Percentiles rank a stretch among this genome's conserved stretches.
These are phyloP conservation scores for Carex myosuroides DNA, from an alignment of 176 grass and related monocot species.

Conservation along the genomic window DNA sequence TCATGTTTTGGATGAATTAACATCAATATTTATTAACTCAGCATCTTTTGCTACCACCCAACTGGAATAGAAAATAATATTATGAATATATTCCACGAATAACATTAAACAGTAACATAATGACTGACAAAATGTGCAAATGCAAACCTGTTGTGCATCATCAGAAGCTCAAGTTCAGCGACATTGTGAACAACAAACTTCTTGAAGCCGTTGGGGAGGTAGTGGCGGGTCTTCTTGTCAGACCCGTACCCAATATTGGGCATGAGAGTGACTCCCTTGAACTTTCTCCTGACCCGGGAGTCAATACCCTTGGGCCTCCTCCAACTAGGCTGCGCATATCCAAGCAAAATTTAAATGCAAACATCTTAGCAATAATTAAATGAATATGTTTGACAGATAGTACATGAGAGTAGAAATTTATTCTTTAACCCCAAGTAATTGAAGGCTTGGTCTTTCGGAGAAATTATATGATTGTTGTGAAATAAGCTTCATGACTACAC, in stretches of 20 bases:
- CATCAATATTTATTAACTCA: background rate
- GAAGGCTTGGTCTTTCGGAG: background rate
- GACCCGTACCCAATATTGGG: slow-evolving; percentile 72
- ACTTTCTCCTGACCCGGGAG: slow-evolving; percentile 70
- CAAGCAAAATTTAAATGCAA: background rate
- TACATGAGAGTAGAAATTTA: background rate
- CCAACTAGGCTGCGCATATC: slow-evolving; percentile 43
- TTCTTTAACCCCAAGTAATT: background rate
- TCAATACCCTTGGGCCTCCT: slow-evolving; percentile 80
- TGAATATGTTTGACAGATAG: too few relatives aligned
- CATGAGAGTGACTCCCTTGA: slow-evolving; percentile 63
- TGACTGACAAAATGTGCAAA: background rate
- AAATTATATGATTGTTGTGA: background rate
- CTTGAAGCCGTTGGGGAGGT: slow-evolving; percentile 67
- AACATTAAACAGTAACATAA: background rate
- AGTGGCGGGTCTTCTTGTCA: slow-evolving; percentile 67
- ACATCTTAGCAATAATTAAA: background rate
- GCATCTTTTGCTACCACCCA: background rate
- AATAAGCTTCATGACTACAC: background rate
- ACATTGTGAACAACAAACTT: slow-evolving; percentile 76
- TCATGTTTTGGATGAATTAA: background rate
- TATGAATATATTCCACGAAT: background rate
- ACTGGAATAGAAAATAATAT: background rate
- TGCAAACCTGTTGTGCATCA: slow-evolving; percentile 75
- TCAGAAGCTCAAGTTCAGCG: slow-evolving; percentile 64